These are phyloP conservation scores for Eimeria brunetti DNA, from an alignment of 169 alveolate species.

Conservation along the genomic window DNA sequence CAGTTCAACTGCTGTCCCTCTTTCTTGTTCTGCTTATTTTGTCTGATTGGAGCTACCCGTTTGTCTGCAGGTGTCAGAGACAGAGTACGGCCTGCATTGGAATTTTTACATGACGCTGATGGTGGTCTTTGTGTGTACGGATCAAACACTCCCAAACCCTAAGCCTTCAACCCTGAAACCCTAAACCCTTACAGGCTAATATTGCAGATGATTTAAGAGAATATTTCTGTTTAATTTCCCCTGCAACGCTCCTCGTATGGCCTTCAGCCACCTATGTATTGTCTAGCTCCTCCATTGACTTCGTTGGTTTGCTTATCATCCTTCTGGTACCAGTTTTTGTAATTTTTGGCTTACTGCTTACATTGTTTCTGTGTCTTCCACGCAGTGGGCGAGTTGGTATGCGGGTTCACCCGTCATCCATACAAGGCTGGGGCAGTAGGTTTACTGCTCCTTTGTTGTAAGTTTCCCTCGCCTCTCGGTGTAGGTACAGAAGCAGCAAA, in stretches of 20 bases:
- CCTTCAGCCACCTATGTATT: not conserved
- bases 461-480: not conserved
- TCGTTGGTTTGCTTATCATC: not conserved
- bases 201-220: not conserved
- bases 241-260: not conserved
- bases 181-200: not conserved
- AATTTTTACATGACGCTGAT: constrained; percentile 73
- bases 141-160: not conserved
- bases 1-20: not conserved
- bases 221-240: not conserved
- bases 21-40: not conserved
- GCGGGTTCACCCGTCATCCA: constrained; percentile 37
- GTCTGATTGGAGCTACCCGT: not conserved
- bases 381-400: constrained; percentile 67
- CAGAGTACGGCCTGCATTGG: constrained; percentile 78
- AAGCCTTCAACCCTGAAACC: not conserved
- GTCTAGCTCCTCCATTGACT: not conserved
- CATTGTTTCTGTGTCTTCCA: not conserved
- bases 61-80: constrained; percentile 61
- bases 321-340: not conserved
- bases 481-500: not conserved
- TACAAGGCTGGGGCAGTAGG: constrained; percentile 41
- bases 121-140: constrained; percentile 68
- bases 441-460: constrained; percentile 11
- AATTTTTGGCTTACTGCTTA: no score